A percentile compares a stretch with the other conserved stretches of the same genome.
phyloP scores from a whole-genome alignment of 225 moss, liverwort and hornwort genomes.

The Straminergon stramineum region DNA sequence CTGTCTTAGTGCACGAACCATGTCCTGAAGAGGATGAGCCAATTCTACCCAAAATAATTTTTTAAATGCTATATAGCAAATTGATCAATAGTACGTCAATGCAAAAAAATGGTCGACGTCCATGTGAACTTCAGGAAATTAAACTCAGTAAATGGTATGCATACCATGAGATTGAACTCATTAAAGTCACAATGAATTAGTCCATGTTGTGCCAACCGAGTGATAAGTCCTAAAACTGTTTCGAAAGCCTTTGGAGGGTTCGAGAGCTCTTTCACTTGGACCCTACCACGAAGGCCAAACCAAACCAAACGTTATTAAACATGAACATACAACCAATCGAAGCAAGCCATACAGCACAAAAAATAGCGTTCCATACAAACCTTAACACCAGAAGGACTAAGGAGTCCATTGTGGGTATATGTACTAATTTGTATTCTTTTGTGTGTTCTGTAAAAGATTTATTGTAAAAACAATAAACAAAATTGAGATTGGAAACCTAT shows the following conservation, averaged over 20 bases:
- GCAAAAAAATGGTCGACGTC: neutral
- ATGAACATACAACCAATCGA: neutral
- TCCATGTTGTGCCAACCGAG: slow-evolving; percentile 75
- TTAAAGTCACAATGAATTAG: slow-evolving; percentile 89
- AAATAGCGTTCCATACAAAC: neutral
- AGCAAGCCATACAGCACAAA: neutral
- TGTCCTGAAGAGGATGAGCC: neutral
- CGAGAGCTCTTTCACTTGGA: slow-evolving; percentile 78
- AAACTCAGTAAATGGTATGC: neutral
- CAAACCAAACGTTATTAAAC: neutral
- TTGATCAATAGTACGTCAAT: neutral
- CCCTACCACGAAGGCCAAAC: slow-evolving; percentile 25
- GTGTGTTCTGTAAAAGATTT: neutral
- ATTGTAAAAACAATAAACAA: neutral
- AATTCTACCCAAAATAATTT: neutral
- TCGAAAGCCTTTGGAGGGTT: slow-evolving; percentile 51
- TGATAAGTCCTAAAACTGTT: slow-evolving; percentile 64
- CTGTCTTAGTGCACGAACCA: neutral
- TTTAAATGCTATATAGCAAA: neutral
- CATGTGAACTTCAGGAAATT: neutral
- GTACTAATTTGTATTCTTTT: neutral
- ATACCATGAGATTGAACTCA: slow-evolving; percentile 87
- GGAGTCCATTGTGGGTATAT: neutral
- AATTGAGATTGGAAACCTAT: neutral
- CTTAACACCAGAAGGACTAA: neutral